Percentiles rank a stretch among this genome's conserved stretches.
These are phyloP conservation scores for Lentinus tigrinus DNA, from an alignment of 768 basidiomycete species.

Conservation along the genomic window DNA sequence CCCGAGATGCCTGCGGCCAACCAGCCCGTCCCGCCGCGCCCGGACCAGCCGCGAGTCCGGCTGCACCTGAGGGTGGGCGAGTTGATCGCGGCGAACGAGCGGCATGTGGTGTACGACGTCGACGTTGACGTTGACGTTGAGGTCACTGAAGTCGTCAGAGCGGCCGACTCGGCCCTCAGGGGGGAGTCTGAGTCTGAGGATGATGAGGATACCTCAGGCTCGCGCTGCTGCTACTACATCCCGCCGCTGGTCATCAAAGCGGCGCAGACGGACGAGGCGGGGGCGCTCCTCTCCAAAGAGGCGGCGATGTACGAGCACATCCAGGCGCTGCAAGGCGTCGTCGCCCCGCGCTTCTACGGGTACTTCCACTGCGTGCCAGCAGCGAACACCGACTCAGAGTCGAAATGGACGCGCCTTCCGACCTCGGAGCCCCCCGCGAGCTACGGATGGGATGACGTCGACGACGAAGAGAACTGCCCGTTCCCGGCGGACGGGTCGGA, in stretches of 20 bases:
- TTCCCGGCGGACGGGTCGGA: background rate
- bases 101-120: background rate
- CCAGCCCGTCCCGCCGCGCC: background rate
- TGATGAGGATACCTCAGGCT: no score
- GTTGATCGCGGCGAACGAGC: background rate
- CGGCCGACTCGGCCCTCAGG: background rate
- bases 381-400: background rate
- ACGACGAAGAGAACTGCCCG: background rate
- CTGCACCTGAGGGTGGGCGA: background rate
- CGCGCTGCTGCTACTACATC: no score
- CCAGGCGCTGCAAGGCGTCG: background rate
- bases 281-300: background rate
- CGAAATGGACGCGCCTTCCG: no score
- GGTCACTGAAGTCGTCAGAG: no score
- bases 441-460: background rate
- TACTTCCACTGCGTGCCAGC: background rate
- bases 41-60: background rate
- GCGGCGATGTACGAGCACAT: background rate
- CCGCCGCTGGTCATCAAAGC: background rate
- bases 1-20: background rate
- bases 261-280: background rate
- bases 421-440: no score
- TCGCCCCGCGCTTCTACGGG: background rate
- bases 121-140: no score
- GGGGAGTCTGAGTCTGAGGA: no score